phyloP scores from a whole-genome alignment of 1,284 basidiomycete species.

The Boletus sp. region DNA sequence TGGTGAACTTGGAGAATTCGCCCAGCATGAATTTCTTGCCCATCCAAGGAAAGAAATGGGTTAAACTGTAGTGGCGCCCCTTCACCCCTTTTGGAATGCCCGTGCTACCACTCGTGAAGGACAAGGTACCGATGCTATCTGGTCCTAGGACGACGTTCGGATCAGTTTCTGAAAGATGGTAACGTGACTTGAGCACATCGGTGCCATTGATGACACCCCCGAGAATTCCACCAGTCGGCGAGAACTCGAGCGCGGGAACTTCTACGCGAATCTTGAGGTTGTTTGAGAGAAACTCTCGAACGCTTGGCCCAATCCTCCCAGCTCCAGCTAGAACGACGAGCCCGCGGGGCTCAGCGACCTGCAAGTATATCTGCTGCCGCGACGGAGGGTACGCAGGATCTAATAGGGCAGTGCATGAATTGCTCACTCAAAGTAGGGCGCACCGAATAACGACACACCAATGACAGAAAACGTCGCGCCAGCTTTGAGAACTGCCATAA shows the following conservation, averaged over 20 bases:
- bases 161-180: conserved; percentile 60
- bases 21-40: conserved; percentile 80
- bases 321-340: conserved; percentile 91
- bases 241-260: conserved; percentile 85
- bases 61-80: conserved; percentile 93
- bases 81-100: conserved; percentile 98
- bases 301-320: conserved; percentile 76
- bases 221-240: conserved; percentile 56
- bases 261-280: conserved; percentile 90
- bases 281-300: conserved; percentile 80
- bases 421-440: conserved; percentile 6
- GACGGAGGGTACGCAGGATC: conserved; percentile 97
- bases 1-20: conserved; percentile 86
- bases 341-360: conserved; percentile 92
- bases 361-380: conserved; percentile 93
- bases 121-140: conserved; percentile 92
- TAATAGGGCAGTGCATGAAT: conserved; percentile 29
- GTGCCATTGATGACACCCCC: conserved; percentile 54
- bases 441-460: conserved; percentile 46
- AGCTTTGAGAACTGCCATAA: conserved; percentile 95
- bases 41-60: conserved; percentile 99
- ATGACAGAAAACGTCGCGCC: conserved; percentile 98
- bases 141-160: conserved; percentile 87
- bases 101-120: conserved; percentile 96
- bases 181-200: conserved; percentile 55